Evolutionary conservation across 345 rosid species (phyloP), one percentile per base, ranked within the genome.

Genomic region (Euphorbia pulcherrima): DNA sequence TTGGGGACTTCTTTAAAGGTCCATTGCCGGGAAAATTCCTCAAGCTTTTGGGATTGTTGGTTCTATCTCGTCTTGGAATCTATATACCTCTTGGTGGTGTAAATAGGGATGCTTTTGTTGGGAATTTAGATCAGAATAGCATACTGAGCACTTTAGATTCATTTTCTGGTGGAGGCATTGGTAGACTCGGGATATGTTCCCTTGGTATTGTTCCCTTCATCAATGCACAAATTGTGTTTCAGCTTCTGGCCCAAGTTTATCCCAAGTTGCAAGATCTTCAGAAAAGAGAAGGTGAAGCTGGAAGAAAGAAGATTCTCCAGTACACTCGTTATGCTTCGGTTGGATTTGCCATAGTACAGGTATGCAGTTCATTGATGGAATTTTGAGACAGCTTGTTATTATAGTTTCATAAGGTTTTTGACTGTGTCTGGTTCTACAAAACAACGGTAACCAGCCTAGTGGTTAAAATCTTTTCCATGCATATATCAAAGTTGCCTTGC

Each of bases 191-290:
- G 62, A 84, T 94, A 75, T 91, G 97, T 64, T 94, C 99, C 57
- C 96, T 91, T 3, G 99, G 99, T 46, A 94, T 94, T 73, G 97
- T 94, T 64, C 99, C 97, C 10, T 94, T 91, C 57, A 94, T 94
- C 77, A 94, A 94, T 52, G 97, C 99, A 0, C 92, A 85, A 73
- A 94, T 94, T 60, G 97, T 94, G 73, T 91, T 94, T 77, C 99
- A 94, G 83, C 99, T 94, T 82, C 94, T 94, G 72, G 88, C 97
- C 60, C 97, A 91, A 82, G 75, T 94, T 46, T 83, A 91, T 79
- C 99, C 99, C n/a, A 94, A 94, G 81, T 73, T 94, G 81, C 99
- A 91, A 87, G 97, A 94, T 75, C 97, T 94, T 72, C 99, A 91
- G 85, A 94, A 94, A 77, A 83, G 83, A 87, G 99, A 94, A 88